Conservation (phyloP, 345 rosid genomes). For the Camelina laxa region DNA sequence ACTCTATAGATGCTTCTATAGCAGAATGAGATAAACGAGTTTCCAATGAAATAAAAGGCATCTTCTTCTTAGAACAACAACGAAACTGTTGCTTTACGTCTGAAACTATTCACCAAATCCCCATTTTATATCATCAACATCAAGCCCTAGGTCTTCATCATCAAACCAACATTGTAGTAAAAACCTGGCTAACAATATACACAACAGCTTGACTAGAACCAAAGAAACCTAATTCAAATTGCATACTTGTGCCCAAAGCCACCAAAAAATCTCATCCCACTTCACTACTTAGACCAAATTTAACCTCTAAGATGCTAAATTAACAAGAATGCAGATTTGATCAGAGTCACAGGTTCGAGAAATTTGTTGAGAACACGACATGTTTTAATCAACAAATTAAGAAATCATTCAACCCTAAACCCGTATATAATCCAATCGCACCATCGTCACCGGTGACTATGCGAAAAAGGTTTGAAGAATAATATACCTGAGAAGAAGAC, state of each 20-base stretch:
- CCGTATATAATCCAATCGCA: conserved; percentile 7
- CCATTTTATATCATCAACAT: neutral
- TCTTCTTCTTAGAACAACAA: neutral
- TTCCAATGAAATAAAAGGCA: neutral
- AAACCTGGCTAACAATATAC: neutral
- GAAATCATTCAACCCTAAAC: neutral
- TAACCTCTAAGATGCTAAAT: neutral
- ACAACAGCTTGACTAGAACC: neutral
- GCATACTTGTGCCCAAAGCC: neutral
- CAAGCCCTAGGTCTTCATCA: neutral
- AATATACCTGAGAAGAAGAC: conserved; percentile 69
- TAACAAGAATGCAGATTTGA: neutral
- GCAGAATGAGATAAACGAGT: neutral
- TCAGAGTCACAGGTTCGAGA: neutral
- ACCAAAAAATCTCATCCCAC: neutral
- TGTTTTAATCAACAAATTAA: neutral
- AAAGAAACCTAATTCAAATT: neutral
- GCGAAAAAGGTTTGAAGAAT: neutral
- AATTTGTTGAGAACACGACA: neutral
- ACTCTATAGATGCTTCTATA: conserved; percentile 18
- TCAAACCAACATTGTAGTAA: neutral
- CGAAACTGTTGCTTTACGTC: neutral
- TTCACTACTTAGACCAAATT: neutral
- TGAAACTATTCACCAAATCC: neutral
- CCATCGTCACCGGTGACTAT: neutral